These are phyloP conservation scores for Alternaria infectoria DNA, from an alignment of 2,329 filamentous ascomycete genomes.

Conservation along the genomic window DNA sequence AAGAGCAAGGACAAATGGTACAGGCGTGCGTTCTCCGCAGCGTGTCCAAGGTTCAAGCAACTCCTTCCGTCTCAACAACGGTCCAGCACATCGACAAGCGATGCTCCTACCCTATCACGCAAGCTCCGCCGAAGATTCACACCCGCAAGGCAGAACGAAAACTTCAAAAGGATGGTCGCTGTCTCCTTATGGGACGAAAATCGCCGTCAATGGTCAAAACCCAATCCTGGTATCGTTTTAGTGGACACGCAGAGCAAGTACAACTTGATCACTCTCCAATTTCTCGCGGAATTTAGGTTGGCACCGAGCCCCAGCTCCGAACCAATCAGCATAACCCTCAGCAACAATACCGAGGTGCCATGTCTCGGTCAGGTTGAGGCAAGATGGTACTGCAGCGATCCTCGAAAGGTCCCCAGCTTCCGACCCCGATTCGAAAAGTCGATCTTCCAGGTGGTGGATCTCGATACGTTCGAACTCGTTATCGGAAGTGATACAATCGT, in stretches of 20 bases:
- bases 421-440: background rate
- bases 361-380: background rate
- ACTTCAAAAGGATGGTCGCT: background rate
- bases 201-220: background rate
- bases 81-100: background rate
- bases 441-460: background rate
- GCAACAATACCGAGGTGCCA: background rate
- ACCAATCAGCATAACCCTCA: background rate
- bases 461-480: background rate
- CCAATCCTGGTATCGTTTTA: background rate
- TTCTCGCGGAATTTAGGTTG: background rate
- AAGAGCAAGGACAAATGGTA: too few species aligned
- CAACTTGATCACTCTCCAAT: background rate
- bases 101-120: background rate
- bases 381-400: background rate
- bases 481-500: background rate
- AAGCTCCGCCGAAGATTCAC: background rate
- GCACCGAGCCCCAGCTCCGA: background rate
- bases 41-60: background rate
- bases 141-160: background rate
- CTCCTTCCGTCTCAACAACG: rapidly evolving
- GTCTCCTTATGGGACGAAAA: background rate
- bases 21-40: too few species aligned
- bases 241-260: background rate
- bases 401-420: background rate